Percentiles rank a stretch among this genome's conserved stretches.
Conservation (phyloP, 805 yeast genomes). For the Saccharomycopsis guyanensis region DNA sequence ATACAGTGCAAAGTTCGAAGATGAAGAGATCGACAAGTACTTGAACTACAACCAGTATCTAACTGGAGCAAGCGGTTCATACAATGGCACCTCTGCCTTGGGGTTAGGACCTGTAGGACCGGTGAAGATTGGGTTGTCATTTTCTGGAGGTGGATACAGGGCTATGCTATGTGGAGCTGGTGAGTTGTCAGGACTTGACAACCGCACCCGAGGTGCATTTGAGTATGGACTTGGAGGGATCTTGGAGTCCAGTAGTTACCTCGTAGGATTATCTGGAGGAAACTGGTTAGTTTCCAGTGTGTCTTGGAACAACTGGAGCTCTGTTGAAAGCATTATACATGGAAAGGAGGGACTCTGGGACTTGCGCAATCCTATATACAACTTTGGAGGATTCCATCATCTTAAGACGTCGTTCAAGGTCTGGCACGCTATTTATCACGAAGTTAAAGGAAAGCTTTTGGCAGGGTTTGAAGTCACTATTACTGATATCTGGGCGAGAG, state of each 20-base stretch:
- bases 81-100: not conserved
- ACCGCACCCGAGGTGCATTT: conserved; percentile 50
- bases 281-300: conserved; percentile 70
- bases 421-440: conserved; percentile 46
- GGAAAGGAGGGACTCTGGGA: conserved; percentile 55
- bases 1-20: conserved; percentile 3
- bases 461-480: conserved; percentile 62
- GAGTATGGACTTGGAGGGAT: conserved; percentile 62
- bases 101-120: not conserved
- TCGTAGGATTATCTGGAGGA: conserved; percentile 78
- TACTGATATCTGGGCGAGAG: conserved; percentile 76
- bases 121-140: conserved; percentile 48
- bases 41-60: conserved; percentile 29
- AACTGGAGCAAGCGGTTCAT: conserved; percentile 31
- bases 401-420: conserved; percentile 43
- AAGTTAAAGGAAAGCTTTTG: conserved; percentile 39
- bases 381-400: conserved; percentile 57
- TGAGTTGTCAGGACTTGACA: conserved; percentile 67
- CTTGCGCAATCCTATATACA: conserved; percentile 48
- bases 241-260: conserved; percentile 58
- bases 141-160: conserved; percentile 84
- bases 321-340: conserved; percentile 50
- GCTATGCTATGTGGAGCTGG: conserved; percentile 87
- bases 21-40: conserved; percentile 4
- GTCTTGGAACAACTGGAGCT: conserved; percentile 61